Conservation (phyloP, 306 rosid genomes). For the Medicago truncatula region DNA sequence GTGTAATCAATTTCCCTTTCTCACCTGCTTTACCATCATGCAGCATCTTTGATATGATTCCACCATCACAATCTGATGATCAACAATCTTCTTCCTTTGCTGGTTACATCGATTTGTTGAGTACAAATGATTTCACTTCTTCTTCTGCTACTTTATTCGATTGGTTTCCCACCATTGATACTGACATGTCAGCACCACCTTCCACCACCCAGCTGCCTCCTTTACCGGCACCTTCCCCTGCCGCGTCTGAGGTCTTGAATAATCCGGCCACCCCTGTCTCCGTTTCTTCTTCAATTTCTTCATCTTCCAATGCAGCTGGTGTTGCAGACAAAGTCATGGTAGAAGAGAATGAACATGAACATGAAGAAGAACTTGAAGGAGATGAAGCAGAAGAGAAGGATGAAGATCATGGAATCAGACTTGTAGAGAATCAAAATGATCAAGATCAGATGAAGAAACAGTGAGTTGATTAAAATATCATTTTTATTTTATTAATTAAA, state of each 20-base stretch:
- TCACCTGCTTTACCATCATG: conserved; percentile 20
- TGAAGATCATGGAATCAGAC: background rate
- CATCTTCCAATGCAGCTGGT: conserved; percentile 63
- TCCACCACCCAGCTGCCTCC: background rate
- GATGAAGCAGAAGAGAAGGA: background rate
- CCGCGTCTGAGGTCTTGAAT: conserved; percentile 68
- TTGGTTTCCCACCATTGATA: conserved; percentile 41
- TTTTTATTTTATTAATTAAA: background rate
- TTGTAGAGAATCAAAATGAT: conserved; percentile 33
- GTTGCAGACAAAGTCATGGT: background rate
- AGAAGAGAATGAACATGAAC: conserved; percentile 30
- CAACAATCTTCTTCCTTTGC: conserved; percentile 41
- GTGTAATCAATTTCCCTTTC: conserved; percentile 7
- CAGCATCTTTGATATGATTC: conserved; percentile 54
- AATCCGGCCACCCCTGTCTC: conserved; percentile 74
- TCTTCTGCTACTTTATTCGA: conserved; percentile 55
- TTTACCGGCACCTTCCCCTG: conserved; percentile 46
- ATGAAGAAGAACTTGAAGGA: background rate
- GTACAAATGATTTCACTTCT: conserved; percentile 39
- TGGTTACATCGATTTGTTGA: conserved; percentile 60
- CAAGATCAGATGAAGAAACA: conserved; percentile 56
- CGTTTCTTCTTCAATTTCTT: conserved; percentile 70
- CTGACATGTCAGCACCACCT: background rate
- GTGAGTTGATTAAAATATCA: conserved; percentile 52
- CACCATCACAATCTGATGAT: conserved; percentile 44